These are phyloP conservation scores for Mucor sp. DNA, from an alignment of 371 early-diverging fungal species.

Conservation along the genomic window DNA sequence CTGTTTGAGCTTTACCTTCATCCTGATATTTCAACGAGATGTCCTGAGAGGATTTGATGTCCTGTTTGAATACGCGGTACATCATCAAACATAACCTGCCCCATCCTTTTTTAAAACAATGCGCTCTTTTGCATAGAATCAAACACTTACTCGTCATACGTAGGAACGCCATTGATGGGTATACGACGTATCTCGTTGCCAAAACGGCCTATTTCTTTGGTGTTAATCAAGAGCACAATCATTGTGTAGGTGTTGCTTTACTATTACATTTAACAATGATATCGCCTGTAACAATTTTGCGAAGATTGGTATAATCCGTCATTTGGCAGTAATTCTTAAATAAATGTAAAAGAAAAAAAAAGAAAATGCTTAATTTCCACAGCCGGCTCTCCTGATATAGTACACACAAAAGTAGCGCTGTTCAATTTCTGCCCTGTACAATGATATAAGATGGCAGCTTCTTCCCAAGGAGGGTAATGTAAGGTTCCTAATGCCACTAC, in stretches of 20 bases:
- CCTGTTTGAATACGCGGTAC: slow-evolving; percentile 50
- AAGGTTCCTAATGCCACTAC: too few species aligned
- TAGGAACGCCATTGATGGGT: slow-evolving; percentile 57
- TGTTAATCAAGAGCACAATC: too few species aligned
- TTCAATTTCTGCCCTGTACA: not conserved
- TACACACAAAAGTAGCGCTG: not conserved
- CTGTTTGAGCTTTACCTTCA: slow-evolving; percentile 34
- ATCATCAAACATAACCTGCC: slow-evolving; percentile 57
- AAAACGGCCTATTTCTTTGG: slow-evolving; percentile 29
- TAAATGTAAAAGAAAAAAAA: not conserved
- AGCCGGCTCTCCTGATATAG: not conserved
- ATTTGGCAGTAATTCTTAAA: not conserved
- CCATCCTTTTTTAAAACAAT: not conserved
- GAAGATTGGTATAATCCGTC: slow-evolving; percentile 42
- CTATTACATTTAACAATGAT: slow-evolving; percentile 48
- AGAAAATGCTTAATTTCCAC: not conserved
- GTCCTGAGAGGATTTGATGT: slow-evolving; percentile 48
- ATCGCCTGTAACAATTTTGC: slow-evolving; percentile 49
- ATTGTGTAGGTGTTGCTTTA: not conserved
- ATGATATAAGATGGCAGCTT: too few species aligned
- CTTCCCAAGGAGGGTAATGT: too few species aligned
- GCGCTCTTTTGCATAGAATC: not conserved
- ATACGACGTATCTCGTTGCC: slow-evolving; percentile 50
- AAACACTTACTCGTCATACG: slow-evolving; percentile 53
- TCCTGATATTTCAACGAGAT: slow-evolving; percentile 56